Evolutionary conservation across 2,329 filamentous ascomycete species (phyloP), one percentile per base, ranked within the genome.

Genomic region (Dryadomyces quercivorus): DNA sequence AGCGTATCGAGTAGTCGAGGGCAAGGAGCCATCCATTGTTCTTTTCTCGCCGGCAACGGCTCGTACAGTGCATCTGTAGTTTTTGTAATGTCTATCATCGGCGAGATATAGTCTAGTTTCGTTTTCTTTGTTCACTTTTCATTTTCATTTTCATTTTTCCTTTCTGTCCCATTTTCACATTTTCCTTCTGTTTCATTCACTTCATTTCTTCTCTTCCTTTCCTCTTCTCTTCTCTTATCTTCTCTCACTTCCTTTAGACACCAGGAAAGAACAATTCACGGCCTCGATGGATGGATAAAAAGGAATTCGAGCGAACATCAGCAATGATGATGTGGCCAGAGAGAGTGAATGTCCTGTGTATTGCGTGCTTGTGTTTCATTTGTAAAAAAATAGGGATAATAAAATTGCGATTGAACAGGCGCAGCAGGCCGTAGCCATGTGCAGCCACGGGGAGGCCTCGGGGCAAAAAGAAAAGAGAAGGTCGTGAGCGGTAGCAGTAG

Each of bases 1-100:
- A 96, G 80, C 88, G 93, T 67, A 94, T 95, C 65, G 93, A 98
- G 67, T 91, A 79, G 46, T 18, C 16, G 20, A n/a, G 21, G 16
- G 13, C 26, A 2, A 7, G 43, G 16, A 15, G 4, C 31, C 13
- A 34, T n/a, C 18, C 20, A 34, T 16, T 26, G 2, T 26, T 31
- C 3, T 36, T 20, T 46, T 36, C 7, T 45, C 45, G 38, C 16
- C 38, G 12, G 4, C 16, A 42, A 42, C 10, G 38, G 38, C 12
- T 42, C 16, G 38, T 42, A 42, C 38, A 42, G 38, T n/a, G 38
- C 38, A 42, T 42, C 38, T 42, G 38, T 15, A 42, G 12, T n/a
- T 42, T 13, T 42, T 42, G 38, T 13, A 42, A 13, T 42, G 5
- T 42, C 40, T 55, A n/a, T n/a, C 53, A 45, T 38, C 16, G 53